Conservation (phyloP, 768 basidiomycete genomes). For the Mycena epipterygia region DNA sequence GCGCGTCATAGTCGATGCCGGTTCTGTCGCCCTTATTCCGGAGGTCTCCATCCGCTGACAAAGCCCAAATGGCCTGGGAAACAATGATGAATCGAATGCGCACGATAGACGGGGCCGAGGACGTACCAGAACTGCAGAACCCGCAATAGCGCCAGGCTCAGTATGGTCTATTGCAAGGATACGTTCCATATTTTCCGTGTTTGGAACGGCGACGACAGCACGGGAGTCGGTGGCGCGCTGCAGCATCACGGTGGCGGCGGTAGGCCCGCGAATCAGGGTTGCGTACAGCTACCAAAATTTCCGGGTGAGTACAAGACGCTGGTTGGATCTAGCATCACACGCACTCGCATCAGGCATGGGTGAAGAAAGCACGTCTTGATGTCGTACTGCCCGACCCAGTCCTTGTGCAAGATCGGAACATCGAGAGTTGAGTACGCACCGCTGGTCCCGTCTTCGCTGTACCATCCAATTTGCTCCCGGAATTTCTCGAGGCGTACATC, state of each 20-base stretch:
- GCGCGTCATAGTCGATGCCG: not conserved
- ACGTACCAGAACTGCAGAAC: slow-evolving; percentile 4
- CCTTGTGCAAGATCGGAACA: not conserved
- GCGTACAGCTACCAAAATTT: not conserved
- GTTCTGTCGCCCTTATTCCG: not conserved
- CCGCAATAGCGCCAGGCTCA: slow-evolving; percentile 10
- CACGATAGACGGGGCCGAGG: not conserved
- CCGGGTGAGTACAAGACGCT: not conserved
- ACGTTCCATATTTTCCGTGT: slow-evolving; percentile 1
- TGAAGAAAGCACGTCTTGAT: slow-evolving; percentile 10
- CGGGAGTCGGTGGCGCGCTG: not conserved
- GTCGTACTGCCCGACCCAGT: not conserved
- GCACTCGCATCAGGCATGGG: slow-evolving; percentile 11
- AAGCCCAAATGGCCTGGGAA: not conserved
- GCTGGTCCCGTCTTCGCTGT: not conserved
- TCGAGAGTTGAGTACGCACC: not conserved
- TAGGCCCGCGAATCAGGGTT: not conserved
- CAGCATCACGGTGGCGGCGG: not conserved
- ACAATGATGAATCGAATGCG: not conserved
- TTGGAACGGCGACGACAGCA: not conserved
- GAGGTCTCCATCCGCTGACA: not conserved
- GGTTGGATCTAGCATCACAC: not conserved
- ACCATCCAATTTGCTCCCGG: not conserved
- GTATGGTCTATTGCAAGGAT: not conserved
- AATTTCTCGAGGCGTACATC: not conserved